These are phyloP conservation scores for Maudiozyma barnettii DNA, from an alignment of 805 yeast genomes.

Conservation along the genomic window DNA sequence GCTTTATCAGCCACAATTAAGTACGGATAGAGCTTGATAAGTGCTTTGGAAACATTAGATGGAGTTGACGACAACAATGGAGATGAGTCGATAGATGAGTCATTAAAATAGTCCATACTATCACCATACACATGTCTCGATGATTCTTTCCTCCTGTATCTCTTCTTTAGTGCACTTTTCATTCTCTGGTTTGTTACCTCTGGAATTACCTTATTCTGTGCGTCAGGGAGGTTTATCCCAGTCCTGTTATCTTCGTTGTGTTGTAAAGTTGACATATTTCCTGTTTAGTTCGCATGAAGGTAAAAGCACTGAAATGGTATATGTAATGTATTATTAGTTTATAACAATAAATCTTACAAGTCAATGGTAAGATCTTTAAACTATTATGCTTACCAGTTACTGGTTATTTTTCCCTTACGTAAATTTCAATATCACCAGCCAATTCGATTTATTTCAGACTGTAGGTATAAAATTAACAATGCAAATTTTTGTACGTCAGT, in stretches of 20 bases:
- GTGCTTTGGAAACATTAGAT: constrained; percentile 75
- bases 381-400: no score
- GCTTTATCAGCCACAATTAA: constrained; percentile 60
- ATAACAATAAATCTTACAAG: no score
- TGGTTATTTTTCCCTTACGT: no score
- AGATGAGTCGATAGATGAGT: constrained; percentile 39
- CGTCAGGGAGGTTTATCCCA: neutral
- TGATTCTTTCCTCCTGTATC: constrained; percentile 4
- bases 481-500: no score
- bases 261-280: neutral
- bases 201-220: neutral
- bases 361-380: no score
- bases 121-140: neutral
- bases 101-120: constrained; percentile 1
- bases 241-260: neutral
- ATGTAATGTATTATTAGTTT: no score
- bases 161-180: constrained; percentile 21
- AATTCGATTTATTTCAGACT: no score
- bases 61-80: constrained; percentile 86
- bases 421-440: no score
- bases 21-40: constrained; percentile 77
- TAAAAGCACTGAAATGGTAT: no score
- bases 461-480: no score
- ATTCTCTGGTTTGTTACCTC: constrained; percentile 5
- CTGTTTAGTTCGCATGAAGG: no score